A percentile compares a stretch with the other conserved stretches of the same genome.
These are phyloP conservation scores for Penicillium sp. DNA, from an alignment of 2,329 filamentous ascomycete genomes.

Conservation along the genomic window DNA sequence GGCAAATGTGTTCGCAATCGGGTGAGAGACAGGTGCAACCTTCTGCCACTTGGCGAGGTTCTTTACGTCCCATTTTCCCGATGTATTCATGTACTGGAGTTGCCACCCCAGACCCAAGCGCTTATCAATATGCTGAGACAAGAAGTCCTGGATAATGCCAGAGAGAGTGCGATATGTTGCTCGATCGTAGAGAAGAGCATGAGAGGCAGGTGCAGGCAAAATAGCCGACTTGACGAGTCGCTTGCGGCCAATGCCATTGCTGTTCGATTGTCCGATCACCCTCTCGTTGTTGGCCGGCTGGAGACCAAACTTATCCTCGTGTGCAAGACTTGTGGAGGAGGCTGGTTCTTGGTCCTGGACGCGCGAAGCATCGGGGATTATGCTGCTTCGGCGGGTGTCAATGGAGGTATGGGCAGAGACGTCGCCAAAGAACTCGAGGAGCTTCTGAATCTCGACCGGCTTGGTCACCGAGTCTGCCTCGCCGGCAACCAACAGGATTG, in stretches of 20 bases:
- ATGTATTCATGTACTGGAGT: conserved; percentile 82
- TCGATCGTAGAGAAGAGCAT: conserved; percentile 83
- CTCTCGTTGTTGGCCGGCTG: conserved; percentile 33
- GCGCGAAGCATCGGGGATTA: conserved; percentile 41
- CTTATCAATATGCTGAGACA: conserved; percentile 74
- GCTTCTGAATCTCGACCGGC: conserved; percentile 72
- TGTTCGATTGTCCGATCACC: conserved; percentile 25
- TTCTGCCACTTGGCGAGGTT: conserved; percentile 91
- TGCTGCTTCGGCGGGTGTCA: conserved; percentile 31
- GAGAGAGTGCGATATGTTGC: conserved; percentile 76
- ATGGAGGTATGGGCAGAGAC: conserved; percentile 35
- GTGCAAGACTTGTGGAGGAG: conserved; percentile 25
- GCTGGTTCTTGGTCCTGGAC: conserved; percentile 34
- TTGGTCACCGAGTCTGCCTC: conserved; percentile 78
- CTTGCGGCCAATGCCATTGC: conserved; percentile 47
- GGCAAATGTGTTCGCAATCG: conserved; percentile 79
- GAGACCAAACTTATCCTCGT: conserved; percentile 39
- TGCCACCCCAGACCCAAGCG: conserved; percentile 88
- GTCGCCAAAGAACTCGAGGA: conserved; percentile 57
- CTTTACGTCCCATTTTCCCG: conserved; percentile 98
- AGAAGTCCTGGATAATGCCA: conserved; percentile 82
- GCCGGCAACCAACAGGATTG: conserved; percentile 79
- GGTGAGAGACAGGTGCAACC: conserved; percentile 75
- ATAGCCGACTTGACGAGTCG: conserved; percentile 69
- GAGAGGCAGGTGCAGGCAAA: conserved; percentile 77